Evolutionary conservation across 2,329 filamentous ascomycete species (phyloP), one percentile per base, ranked within the genome.

Genomic region (Scytalidium lignicola): DNA sequence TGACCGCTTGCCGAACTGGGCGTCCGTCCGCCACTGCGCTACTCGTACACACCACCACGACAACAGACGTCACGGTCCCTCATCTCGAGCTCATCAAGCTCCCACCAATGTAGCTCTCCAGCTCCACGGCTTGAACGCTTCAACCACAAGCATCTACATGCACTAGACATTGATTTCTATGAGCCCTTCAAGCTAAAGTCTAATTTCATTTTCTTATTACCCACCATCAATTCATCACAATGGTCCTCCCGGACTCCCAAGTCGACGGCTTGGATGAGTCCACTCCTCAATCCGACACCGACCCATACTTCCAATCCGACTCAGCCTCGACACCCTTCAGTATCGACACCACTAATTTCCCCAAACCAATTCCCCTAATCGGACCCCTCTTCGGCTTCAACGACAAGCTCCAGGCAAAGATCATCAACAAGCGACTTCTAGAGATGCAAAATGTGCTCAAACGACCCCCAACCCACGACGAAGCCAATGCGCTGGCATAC

Each of bases 401-500:
- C 10, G 41, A 53, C 2, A 15, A 49, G n/a, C 32, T 48, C 9
- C 46, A 49, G 19, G 7, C 22, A n/a, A 52, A 46, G 8, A 19
- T 45, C 12, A 9, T 54, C 12, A 17, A 43, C 2, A 5, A n/a
- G 20, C 49, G 49, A 18, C 32, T 58, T n/a, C 28, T 29, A 2
- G 7, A 29, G 9, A 41, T 50, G 6, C 17, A 40, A n/a, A 20
- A 44, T 17, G 20, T 51, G 8, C 32, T 65, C 13, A 41, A 55
- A 6, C 50, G 64, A 23, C 52, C 49, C 2, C 48, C 56, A 3
- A 58, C 55, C 9, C 48, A 55, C 28, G 60, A 62, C 2, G 64
- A 66, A 56, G 53, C 51, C 5, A 46, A 59, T 3, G 60, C 62
- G 13, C 13, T 63, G 1, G 57, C 54, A 41, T 63, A 51, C 23